phyloP scores from a whole-genome alignment of 148 eudicot species.

The Mesembryanthemum crystallinum region DNA sequence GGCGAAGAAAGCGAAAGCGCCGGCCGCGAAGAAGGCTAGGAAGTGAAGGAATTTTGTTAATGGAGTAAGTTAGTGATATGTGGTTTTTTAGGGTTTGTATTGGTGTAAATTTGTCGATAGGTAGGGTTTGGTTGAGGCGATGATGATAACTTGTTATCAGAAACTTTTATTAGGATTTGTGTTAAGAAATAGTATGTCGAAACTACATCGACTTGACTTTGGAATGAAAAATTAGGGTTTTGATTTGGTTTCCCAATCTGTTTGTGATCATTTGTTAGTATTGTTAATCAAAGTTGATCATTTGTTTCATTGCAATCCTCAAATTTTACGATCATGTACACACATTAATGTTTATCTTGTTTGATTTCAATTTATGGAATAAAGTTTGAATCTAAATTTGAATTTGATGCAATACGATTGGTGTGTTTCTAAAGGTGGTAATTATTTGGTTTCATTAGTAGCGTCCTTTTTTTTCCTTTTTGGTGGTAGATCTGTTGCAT shows the following conservation, averaged over 20 bases:
- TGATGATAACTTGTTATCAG: conserved; percentile 7
- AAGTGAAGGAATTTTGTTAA: conserved; percentile 17
- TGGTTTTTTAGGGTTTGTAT: conserved; percentile 4
- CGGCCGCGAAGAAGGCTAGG: conserved; percentile 13
- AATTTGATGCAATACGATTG: no score
- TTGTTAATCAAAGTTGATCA: no score
- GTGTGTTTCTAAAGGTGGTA: no score
- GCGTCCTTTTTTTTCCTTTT: no score
- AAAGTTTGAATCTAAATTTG: no score
- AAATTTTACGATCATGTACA: no score
- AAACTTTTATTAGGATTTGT: neutral
- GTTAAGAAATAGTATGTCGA: neutral
- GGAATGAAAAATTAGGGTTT: conserved; percentile 9
- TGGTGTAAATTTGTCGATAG: conserved; percentile 27
- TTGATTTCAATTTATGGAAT: no score
- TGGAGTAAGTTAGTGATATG: neutral
- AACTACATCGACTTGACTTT: neutral
- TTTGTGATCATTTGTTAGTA: no score
- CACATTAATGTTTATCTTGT: no score
- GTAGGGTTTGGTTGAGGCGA: neutral
- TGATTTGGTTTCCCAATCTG: neutral
- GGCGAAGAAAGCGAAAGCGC: conserved; percentile 17
- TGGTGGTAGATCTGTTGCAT: no score
- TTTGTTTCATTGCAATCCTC: no score
- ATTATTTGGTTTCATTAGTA: no score